Conservation (phyloP, 2,329 filamentous ascomycete species). For the Penicillium expansum region DNA sequence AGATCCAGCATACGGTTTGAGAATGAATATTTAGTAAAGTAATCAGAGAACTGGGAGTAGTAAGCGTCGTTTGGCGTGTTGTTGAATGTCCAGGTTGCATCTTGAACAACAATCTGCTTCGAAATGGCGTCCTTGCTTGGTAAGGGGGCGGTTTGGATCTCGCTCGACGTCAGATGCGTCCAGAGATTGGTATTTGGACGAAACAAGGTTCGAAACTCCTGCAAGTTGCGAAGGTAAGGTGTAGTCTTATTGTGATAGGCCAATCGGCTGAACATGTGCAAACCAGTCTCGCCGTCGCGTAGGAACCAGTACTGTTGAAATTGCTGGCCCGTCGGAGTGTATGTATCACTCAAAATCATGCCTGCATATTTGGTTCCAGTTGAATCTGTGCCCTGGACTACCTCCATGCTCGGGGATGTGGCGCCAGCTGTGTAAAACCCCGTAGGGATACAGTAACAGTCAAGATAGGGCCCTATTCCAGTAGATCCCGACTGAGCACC, state of each 20-base stretch:
- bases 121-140: conserved; percentile 40
- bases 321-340: conserved; percentile 56
- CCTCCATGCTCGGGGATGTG: conserved; percentile 49
- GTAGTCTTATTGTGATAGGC: conserved; percentile 58
- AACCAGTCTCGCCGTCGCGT: conserved; percentile 59
- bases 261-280: conserved; percentile 61
- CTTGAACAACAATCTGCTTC: conserved; percentile 56
- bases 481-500: conserved; percentile 44
- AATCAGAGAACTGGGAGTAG: conserved; percentile 55
- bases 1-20: conserved; percentile 42
- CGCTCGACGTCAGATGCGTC: conserved; percentile 61
- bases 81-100: conserved; percentile 62
- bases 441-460: conserved; percentile 61
- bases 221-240: conserved; percentile 57
- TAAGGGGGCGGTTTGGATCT: conserved; percentile 54
- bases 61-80: conserved; percentile 56
- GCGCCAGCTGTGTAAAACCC: conserved; percentile 60
- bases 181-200: conserved; percentile 59
- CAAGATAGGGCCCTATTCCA: conserved; percentile 58
- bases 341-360: conserved; percentile 59
- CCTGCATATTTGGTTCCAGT: conserved; percentile 56
- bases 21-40: conserved; percentile 67
- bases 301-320: conserved; percentile 66
- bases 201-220: conserved; percentile 62
- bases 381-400: conserved; percentile 53